These are phyloP conservation scores for Hydnomerulius pinastri DNA, from an alignment of 768 basidiomycete species.

Conservation along the genomic window DNA sequence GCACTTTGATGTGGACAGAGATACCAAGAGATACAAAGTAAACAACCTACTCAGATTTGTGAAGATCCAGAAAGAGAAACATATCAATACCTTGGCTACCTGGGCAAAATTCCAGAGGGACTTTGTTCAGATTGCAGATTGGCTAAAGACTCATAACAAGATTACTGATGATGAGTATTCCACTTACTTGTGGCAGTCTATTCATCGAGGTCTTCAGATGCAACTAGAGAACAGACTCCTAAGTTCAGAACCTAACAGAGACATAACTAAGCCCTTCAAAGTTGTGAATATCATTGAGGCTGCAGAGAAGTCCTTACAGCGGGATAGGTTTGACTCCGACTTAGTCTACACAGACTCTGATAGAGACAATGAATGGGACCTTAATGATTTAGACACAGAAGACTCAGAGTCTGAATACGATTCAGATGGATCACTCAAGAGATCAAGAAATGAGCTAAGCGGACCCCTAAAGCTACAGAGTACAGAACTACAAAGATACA, in stretches of 20 bases:
- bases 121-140: constrained; percentile 14
- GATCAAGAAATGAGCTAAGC: too few relatives aligned
- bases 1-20: constrained; percentile 10
- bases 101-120: constrained; percentile 10
- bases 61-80: background rate
- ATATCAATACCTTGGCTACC: constrained; percentile 3
- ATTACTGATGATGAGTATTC: background rate
- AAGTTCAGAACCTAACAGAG: background rate
- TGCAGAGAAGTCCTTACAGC: background rate
- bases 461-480: too few relatives aligned
- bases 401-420: background rate
- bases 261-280: constrained; percentile 1
- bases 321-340: constrained; percentile 2
- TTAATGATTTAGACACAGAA: too few relatives aligned
- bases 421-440: background rate
- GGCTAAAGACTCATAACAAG: background rate
- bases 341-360: background rate
- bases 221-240: constrained; percentile 6
- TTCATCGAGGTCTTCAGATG: background rate
- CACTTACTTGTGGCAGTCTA: constrained; percentile 12
- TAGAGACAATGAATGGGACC: constrained; percentile 1
- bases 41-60: constrained; percentile 7
- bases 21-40: background rate
- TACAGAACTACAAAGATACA: too few relatives aligned
- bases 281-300: background rate